Conservation (phyloP, 352 stramenopile species). For the Aphanomyces cochlioides region DNA sequence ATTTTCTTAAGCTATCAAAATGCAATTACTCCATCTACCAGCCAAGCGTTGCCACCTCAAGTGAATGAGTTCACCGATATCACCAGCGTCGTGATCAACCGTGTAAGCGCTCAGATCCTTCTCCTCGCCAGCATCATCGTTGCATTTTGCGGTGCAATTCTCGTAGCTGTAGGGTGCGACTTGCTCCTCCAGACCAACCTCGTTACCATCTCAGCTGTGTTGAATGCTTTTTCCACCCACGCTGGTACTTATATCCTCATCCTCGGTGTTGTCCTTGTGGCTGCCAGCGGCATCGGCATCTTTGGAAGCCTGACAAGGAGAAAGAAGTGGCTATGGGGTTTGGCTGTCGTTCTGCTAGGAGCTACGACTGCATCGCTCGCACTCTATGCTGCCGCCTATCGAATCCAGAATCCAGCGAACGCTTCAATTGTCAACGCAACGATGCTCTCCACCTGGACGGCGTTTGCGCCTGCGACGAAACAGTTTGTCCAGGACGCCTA, state of each 20-base stretch:
- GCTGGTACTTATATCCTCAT: slow-evolving; percentile 49
- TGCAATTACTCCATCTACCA: not conserved
- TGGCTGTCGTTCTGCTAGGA: slow-evolving; percentile 34
- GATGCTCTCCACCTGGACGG: slow-evolving; percentile 19
- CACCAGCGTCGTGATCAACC: slow-evolving; percentile 1
- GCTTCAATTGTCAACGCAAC: slow-evolving; percentile 14
- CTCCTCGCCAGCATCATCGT: slow-evolving; percentile 21
- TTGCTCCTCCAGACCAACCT: slow-evolving; percentile 63
- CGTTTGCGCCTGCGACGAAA: slow-evolving; percentile 37
- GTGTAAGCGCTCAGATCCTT: slow-evolving; percentile 22
- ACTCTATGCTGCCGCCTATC: slow-evolving; percentile 46
- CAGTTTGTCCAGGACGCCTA: slow-evolving; percentile 51
- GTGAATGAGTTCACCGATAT: slow-evolving; percentile 18
- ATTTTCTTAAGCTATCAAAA: slow-evolving; percentile 8
- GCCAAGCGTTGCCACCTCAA: no score
- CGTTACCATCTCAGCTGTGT: slow-evolving; percentile 54
- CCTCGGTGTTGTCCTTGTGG: slow-evolving; percentile 39
- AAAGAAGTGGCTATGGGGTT: slow-evolving; percentile 34
- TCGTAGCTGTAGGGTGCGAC: slow-evolving; percentile 51
- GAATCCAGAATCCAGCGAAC: slow-evolving; percentile 25
- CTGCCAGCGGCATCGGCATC: slow-evolving; percentile 40
- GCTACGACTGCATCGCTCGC: slow-evolving; percentile 4
- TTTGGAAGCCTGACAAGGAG: slow-evolving; percentile 35
- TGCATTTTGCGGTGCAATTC: slow-evolving; percentile 30
- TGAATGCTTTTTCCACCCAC: slow-evolving; percentile 52